Evolutionary conservation across 805 yeast genomes (phyloP).

Genomic region (Metschnikowia borealis): DNA sequence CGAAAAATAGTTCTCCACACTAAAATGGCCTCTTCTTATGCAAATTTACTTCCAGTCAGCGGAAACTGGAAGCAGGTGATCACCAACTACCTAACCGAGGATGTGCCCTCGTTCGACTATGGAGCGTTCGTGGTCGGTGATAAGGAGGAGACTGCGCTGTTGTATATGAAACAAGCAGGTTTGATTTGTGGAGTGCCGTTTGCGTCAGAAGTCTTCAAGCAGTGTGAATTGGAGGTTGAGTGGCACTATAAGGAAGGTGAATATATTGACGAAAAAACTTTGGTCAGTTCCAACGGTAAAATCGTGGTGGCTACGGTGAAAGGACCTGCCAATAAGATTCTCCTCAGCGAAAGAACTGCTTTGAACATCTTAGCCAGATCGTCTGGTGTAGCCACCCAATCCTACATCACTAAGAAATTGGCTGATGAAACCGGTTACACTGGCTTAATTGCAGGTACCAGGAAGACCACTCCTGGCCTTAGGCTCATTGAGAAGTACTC

Average conservation of each 20-base stretch:
- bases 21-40: slow-evolving; percentile 25
- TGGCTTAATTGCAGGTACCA: slow-evolving; percentile 91
- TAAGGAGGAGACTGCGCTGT: slow-evolving; percentile 62
- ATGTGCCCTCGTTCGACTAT: slow-evolving; percentile 88
- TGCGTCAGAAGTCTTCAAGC: slow-evolving; percentile 77
- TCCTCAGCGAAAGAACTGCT: slow-evolving; percentile 83
- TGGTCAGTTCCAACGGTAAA: slow-evolving; percentile 48
- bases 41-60: slow-evolving; percentile 63
- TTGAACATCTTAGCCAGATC: slow-evolving; percentile 76
- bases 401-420: slow-evolving; percentile 49
- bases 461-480: slow-evolving; percentile 96
- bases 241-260: slow-evolving; percentile 78
- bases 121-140: slow-evolving; percentile 96
- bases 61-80: slow-evolving; percentile 83
- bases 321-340: slow-evolving; percentile 76
- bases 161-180: slow-evolving; percentile 79
- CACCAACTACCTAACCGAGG: slow-evolving; percentile 75
- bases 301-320: slow-evolving; percentile 69
- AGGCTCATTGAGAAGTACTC: slow-evolving; percentile 86
- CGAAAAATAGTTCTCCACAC: slow-evolving; percentile 1
- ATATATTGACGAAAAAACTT: slow-evolving; percentile 36
- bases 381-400: slow-evolving; percentile 83
- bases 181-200: slow-evolving; percentile 84
- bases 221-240: slow-evolving; percentile 64
- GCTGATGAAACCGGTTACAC: slow-evolving; percentile 68